Evolutionary conservation across 1,284 basidiomycete genomes (phyloP).

Genomic region (Xerocomus nothofagi): DNA sequence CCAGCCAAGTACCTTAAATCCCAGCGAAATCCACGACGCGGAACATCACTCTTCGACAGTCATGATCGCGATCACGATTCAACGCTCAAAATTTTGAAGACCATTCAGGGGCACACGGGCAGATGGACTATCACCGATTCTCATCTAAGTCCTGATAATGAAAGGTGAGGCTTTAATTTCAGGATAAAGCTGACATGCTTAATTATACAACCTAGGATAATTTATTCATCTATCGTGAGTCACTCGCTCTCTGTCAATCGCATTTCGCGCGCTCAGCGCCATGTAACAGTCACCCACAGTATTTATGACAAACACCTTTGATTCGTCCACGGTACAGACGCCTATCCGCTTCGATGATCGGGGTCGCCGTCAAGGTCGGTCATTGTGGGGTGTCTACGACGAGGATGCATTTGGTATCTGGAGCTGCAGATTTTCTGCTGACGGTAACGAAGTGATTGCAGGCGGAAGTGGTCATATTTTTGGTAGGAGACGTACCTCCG

Average conservation of each 20-base stretch:
- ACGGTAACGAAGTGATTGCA: conserved; percentile 88
- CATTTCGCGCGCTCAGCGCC: conserved; percentile 5
- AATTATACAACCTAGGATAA: conserved; percentile 59
- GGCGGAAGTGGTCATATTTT: conserved; percentile 77
- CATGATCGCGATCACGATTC: conserved; percentile 51
- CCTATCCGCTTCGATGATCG: conserved; percentile 72
- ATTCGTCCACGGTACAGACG: conserved; percentile 67
- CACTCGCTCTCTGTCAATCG: not conserved
- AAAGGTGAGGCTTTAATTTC: conserved; percentile 55
- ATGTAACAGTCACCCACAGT: conserved; percentile 61
- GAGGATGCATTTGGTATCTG: conserved; percentile 75
- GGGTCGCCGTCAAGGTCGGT: conserved; percentile 29
- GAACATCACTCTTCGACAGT: conserved; percentile 17
- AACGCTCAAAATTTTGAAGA: conserved; percentile 75
- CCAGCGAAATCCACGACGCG: conserved; percentile 17
- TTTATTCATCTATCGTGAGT: conserved; percentile 85
- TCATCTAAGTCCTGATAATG: conserved; percentile 88
- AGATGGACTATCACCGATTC: conserved; percentile 96
- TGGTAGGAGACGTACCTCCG: conserved; percentile 44
- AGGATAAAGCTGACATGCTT: conserved; percentile 50
- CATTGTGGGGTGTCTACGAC: conserved; percentile 41
- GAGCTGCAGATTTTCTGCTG: conserved; percentile 94
- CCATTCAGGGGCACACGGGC: conserved; percentile 73
- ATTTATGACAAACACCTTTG: conserved; percentile 83
- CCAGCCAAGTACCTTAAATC: conserved; percentile 31